Evolutionary conservation across 2,329 filamentous ascomycete species (phyloP).

Genomic region (Mycocentrospora acerina): DNA sequence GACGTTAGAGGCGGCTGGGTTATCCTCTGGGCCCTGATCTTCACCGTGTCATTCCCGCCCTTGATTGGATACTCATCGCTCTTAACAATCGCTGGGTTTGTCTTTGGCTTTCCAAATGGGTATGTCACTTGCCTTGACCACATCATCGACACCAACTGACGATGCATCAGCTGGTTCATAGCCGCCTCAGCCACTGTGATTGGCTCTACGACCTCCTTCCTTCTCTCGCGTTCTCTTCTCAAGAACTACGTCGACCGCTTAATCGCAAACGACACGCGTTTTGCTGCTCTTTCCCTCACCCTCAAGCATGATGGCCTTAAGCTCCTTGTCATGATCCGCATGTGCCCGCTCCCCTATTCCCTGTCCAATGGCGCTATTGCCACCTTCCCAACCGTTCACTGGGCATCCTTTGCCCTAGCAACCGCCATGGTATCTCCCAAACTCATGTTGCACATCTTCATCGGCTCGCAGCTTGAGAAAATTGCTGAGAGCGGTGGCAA

Average conservation of each 20-base stretch:
- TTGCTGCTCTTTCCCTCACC: conserved; percentile 84
- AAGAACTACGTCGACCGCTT: conserved; percentile 76
- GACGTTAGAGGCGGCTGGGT: conserved; percentile 69
- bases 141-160: conserved; percentile 4
- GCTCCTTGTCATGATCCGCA: conserved; percentile 84
- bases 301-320: conserved; percentile 87
- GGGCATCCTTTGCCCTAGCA: conserved; percentile 73
- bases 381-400: conserved; percentile 85
- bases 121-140: conserved; percentile 54
- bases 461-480: conserved; percentile 78
- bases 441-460: conserved; percentile 87
- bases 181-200: conserved; percentile 75
- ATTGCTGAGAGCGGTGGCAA: conserved; percentile 81
- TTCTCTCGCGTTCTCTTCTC: conserved; percentile 77
- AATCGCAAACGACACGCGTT: conserved; percentile 80
- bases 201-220: conserved; percentile 77
- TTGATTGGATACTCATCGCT: conserved; percentile 84
- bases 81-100: conserved; percentile 68
- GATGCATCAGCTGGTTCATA: conserved; percentile 72
- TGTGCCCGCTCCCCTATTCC: conserved; percentile 91
- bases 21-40: conserved; percentile 74
- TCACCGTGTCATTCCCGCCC: conserved; percentile 79
- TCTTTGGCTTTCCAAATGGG: conserved; percentile 70
- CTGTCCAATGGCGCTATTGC: conserved; percentile 92
- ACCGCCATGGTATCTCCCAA: conserved; percentile 84